Conservation (phyloP, 2,329 filamentous ascomycete genomes). For the Aschersonia sp. region DNA sequence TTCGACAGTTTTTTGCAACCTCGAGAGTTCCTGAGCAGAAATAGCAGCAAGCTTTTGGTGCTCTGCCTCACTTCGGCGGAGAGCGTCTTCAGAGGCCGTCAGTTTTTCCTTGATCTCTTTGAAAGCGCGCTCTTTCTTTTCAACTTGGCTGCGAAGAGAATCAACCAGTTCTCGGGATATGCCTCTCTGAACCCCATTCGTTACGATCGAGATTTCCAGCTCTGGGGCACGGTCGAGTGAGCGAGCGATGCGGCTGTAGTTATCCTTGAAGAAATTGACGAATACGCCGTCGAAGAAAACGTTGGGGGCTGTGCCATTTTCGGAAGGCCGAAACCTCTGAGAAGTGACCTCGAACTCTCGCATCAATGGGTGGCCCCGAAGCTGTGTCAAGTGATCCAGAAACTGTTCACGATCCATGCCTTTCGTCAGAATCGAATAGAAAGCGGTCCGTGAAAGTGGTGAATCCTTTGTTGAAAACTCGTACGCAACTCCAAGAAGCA, state of each 20-base stretch:
- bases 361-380: constrained; percentile 65
- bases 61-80: constrained; percentile 61
- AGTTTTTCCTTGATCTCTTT: constrained; percentile 31
- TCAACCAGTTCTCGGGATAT: constrained; percentile 92
- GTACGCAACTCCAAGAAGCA: constrained; percentile 77
- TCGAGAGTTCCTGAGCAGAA: constrained; percentile 12
- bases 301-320: constrained; percentile 45
- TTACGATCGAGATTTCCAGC: constrained; percentile 67
- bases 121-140: constrained; percentile 48
- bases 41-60: constrained; percentile 52
- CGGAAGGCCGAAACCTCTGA: constrained; percentile 43
- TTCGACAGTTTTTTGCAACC: constrained; percentile 16
- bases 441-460: constrained; percentile 64
- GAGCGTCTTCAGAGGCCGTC: constrained; percentile 32
- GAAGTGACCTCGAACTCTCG: constrained; percentile 82
- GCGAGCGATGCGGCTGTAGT: constrained; percentile 71
- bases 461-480: constrained; percentile 98
- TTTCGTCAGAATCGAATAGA: constrained; percentile 65
- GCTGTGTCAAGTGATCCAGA: constrained; percentile 61
- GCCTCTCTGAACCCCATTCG: constrained; percentile 71
- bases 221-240: constrained; percentile 86
- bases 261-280: constrained; percentile 90
- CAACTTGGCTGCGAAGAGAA: constrained; percentile 60
- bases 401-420: constrained; percentile 78
- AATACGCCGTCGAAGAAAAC: constrained; percentile 79